phyloP scores from a whole-genome alignment of 169 alveolate species.

The Neospora caninum region DNA sequence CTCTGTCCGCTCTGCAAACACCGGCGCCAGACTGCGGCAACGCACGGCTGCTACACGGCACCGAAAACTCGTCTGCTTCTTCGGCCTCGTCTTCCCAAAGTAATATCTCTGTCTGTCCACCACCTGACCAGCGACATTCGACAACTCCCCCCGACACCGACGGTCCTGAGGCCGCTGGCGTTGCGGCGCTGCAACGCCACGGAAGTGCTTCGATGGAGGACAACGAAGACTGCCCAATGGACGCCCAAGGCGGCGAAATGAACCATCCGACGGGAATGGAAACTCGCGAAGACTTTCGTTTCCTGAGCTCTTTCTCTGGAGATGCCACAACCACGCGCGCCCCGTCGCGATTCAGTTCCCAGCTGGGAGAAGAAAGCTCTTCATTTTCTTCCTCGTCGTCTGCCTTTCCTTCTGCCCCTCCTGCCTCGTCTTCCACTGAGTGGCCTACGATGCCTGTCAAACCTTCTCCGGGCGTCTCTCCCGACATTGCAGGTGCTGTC shows the following conservation, averaged over 20 bases:
- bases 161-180: background rate
- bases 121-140: background rate
- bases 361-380: background rate
- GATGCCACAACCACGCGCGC: conserved; percentile 6
- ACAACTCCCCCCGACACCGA: too few relatives aligned
- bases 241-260: background rate
- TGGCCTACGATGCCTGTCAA: background rate
- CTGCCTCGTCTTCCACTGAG: background rate
- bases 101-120: background rate
- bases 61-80: background rate
- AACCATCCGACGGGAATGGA: background rate
- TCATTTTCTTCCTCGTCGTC: conserved; percentile 15
- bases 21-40: background rate
- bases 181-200: background rate
- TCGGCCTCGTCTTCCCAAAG: background rate
- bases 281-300: background rate
- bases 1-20: background rate
- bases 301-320: conserved; percentile 1
- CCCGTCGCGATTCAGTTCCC: conserved; percentile 4
- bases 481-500: background rate
- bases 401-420: background rate
- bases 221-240: background rate
- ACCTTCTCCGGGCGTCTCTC: background rate
- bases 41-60: background rate
- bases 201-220: background rate